These are phyloP conservation scores for Mycena crocata DNA, from an alignment of 768 basidiomycete genomes.

Conservation along the genomic window DNA sequence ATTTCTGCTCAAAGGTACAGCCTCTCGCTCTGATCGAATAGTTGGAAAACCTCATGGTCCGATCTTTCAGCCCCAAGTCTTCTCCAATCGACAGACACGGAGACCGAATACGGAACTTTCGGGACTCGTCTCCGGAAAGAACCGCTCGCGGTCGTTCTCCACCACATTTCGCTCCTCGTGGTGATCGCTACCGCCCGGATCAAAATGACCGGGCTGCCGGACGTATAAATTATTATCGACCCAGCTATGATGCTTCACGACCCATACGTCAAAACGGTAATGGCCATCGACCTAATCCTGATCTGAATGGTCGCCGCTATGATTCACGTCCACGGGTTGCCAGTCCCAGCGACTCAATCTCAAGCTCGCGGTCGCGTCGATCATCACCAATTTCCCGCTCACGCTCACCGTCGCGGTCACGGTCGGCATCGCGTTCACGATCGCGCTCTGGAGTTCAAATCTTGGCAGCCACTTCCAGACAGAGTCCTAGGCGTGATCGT, in stretches of 20 bases:
- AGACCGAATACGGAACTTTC: slow-evolving; percentile 47
- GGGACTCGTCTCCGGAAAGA: slow-evolving; percentile 53
- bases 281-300: slow-evolving; percentile 13
- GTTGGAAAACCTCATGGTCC: slow-evolving; percentile 26
- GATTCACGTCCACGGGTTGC: slow-evolving; percentile 13
- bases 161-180: slow-evolving; percentile 37
- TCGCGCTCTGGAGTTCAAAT: slow-evolving; percentile 29
- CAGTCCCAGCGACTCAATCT: slow-evolving; percentile 15
- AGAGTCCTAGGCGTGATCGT: slow-evolving; percentile 5
- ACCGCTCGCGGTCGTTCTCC: slow-evolving; percentile 47
- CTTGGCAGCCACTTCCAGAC: background rate
- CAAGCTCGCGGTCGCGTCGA: slow-evolving; percentile 27
- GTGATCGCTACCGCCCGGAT: slow-evolving; percentile 66
- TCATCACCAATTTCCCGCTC: slow-evolving; percentile 8
- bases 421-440: slow-evolving; percentile 40
- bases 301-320: background rate
- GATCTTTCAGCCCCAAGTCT: slow-evolving; percentile 40
- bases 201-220: slow-evolving; percentile 55
- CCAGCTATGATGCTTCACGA: slow-evolving; percentile 51
- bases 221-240: slow-evolving; percentile 64
- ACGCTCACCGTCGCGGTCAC: slow-evolving; percentile 29
- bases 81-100: slow-evolving; percentile 46
- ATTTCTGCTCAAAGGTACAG: slow-evolving; percentile 55
- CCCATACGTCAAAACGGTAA: slow-evolving; percentile 24
- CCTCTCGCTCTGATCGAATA: slow-evolving; percentile 30